Base-by-base conservation (phyloP, 345 rosid species). In the Ricinus communis region DNA sequence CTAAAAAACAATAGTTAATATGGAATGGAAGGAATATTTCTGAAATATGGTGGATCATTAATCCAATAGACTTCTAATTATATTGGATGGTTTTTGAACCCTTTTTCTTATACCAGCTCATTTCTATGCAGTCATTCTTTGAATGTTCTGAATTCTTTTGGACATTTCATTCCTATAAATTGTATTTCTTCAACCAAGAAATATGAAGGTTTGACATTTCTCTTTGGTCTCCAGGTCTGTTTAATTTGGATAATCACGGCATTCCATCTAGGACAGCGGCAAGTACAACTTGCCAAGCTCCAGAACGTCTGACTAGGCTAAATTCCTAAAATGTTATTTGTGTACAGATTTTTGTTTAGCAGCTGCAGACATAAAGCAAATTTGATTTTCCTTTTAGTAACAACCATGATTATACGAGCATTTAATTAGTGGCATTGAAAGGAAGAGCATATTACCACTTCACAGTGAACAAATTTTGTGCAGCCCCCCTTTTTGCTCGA, bases 221-320 rank as follows among this genome's bases (percentile, higher is more conserved):
- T 69, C 57, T 27, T 30, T 56, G 54, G 57, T 27, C 30, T 49
- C 10, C 83, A 90, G 98, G 89, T 87, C 53, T 88, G 96, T 76
- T 60, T 86, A 14, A 27, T 83, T 60, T 93, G 98, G 98, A 82
- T 88, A 66, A 71, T 87, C 47, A 87, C 97, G 0, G 97, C 93
- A 43, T 81, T 84, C 73, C 88, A 88, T 68, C 72, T 93, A 69
- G 98, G 98, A 38, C 84, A 61, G 31, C 85, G 89, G 18, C 98
- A 86, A 76, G 88, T 71, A 64, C 91, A 85, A 77, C 84, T 91
- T 57, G 91, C 91, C 65, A 88, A 75, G 79, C 79, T 79, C 47
- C 91, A 82, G 51, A 78, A 71, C 24, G 73, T 76, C 65, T 73
- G 74, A 65, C 53, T 82, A 55, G 59, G 52, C 10, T 82, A 82